Percentiles rank a stretch among this genome's conserved stretches.
Evolutionary conservation across 352 stramenopile species (phyloP).

Genomic region (Phytophthora tubulina): DNA sequence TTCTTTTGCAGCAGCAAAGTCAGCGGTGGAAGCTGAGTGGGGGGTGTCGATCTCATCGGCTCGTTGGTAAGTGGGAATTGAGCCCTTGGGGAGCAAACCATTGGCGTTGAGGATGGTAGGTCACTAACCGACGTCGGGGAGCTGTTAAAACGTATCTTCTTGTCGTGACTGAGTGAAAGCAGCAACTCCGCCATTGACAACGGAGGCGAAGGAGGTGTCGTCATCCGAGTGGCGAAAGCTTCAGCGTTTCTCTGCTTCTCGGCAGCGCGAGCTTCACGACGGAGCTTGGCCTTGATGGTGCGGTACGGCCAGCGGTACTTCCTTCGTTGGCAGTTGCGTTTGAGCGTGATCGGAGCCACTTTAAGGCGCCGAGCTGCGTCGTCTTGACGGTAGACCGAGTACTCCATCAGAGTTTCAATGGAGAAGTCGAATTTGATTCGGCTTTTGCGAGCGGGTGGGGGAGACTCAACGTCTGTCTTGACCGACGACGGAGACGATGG

Average conservation of each 20-base stretch:
- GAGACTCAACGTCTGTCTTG: slow-evolving; percentile 17
- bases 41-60: not conserved
- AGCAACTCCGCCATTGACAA: slow-evolving; percentile 20
- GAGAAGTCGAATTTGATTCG: slow-evolving; percentile 61
- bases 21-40: slow-evolving; percentile 24
- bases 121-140: slow-evolving; percentile 31
- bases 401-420: slow-evolving; percentile 46
- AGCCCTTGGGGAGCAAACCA: not conserved
- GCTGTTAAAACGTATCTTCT: not conserved
- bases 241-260: slow-evolving; percentile 3
- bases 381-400: slow-evolving; percentile 60
- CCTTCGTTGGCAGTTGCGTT: slow-evolving; percentile 61
- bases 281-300: slow-evolving; percentile 47
- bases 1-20: slow-evolving; percentile 22
- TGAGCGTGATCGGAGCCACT: slow-evolving; percentile 71
- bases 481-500: not conserved
- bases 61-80: slow-evolving; percentile 3
- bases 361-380: slow-evolving; percentile 53
- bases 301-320: slow-evolving; percentile 66
- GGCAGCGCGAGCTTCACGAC: slow-evolving; percentile 32
- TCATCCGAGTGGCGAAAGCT: not conserved
- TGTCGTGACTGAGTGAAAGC: slow-evolving; percentile 19
- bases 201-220: not conserved
- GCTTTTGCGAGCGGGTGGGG: slow-evolving; percentile 37
- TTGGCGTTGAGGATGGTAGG: not conserved